These are phyloP conservation scores for Populus deltoides DNA, from an alignment of 345 rosid genomes.

Conservation along the genomic window DNA sequence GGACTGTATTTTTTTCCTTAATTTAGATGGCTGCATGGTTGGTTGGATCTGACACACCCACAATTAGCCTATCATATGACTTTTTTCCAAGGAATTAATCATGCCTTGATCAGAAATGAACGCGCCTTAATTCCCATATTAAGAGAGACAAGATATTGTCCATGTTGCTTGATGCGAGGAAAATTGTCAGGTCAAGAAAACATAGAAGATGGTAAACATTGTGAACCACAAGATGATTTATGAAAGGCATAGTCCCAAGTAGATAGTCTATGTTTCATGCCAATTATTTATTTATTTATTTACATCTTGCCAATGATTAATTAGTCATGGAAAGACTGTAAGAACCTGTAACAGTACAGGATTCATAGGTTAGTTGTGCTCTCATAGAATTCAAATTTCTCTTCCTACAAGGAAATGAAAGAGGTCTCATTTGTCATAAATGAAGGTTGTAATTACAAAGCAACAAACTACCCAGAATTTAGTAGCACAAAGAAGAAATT, in stretches of 20 bases:
- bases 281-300: not conserved
- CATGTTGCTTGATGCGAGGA: slow-evolving; percentile 9
- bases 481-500: no score
- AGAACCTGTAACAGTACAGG: not conserved
- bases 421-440: no score
- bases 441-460: no score
- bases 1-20: not conserved
- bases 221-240: not conserved
- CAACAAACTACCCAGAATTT: no score
- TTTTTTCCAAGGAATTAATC: slow-evolving; percentile 1
- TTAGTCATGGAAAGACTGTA: not conserved
- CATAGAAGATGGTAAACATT: not conserved
- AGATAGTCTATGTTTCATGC: slow-evolving; percentile 13
- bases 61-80: slow-evolving; percentile 16
- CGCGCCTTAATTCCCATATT: not conserved
- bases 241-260: slow-evolving; percentile 11
- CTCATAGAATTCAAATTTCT: not conserved
- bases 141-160: slow-evolving; percentile 11
- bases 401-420: not conserved
- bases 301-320: not conserved
- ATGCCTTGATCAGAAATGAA: not conserved
- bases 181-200: not conserved
- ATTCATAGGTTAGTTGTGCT: not conserved
- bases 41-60: slow-evolving; percentile 31
- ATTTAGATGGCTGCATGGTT: not conserved